Percentiles rank a stretch among this genome's conserved stretches.
Conservation (phyloP, 331 rosid species). For the Malus hybrid region DNA sequence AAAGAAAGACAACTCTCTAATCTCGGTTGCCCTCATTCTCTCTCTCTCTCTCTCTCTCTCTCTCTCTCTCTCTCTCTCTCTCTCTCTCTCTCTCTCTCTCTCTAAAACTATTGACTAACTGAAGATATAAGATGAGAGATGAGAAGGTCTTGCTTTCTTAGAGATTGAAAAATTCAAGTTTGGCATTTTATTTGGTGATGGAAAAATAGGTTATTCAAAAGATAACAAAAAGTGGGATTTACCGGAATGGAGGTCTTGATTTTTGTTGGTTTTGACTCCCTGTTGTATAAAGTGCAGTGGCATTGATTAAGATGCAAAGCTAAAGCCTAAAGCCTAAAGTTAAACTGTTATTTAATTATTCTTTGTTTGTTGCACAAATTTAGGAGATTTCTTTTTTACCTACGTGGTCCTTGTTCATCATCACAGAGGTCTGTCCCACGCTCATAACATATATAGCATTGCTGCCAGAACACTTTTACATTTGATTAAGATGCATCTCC, state of each 20-base stretch:
- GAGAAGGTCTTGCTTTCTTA: constrained; percentile 4
- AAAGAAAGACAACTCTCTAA: constrained; percentile 15
- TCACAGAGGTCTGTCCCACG: background rate
- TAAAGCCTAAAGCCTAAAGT: constrained; percentile 11
- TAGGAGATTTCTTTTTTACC: constrained; percentile 10
- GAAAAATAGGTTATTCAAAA: background rate
- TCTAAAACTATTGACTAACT: no score
- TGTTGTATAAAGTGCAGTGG: constrained; percentile 46
- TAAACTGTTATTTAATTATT: background rate
- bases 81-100: no score
- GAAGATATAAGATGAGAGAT: background rate
- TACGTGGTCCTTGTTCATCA: background rate
- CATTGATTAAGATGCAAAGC: constrained; percentile 67
- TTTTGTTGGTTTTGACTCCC: constrained; percentile 9
- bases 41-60: background rate
- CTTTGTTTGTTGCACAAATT: constrained; percentile 24
- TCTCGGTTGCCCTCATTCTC: constrained; percentile 6
- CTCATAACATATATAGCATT: background rate
- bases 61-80: background rate
- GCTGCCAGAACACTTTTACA: background rate
- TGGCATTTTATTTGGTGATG: background rate
- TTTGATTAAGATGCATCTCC: no score
- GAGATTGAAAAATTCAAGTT: background rate
- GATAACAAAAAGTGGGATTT: constrained; percentile 17
- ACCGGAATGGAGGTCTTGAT: constrained; percentile 22